Evolutionary conservation across 441 rosid species (phyloP).

Genomic region (Corymbia citriodora): DNA sequence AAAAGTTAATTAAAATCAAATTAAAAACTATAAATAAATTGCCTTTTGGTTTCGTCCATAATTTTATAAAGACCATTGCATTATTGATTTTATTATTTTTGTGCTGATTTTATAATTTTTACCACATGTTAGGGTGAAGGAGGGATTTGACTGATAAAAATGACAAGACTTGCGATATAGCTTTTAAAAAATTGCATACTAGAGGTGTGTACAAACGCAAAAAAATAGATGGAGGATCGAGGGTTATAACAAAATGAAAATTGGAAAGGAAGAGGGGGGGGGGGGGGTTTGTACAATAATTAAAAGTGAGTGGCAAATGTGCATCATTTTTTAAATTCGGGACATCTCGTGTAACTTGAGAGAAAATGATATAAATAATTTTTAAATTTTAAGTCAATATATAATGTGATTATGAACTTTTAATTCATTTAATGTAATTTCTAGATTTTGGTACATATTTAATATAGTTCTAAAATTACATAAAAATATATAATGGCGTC

Average conservation of each 20-base stretch:
- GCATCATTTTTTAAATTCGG: not conserved
- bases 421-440: too few species aligned
- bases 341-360: not conserved
- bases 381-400: too few species aligned
- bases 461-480: not conserved
- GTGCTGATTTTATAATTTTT: not conserved
- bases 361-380: not conserved
- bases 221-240: not conserved
- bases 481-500: too few species aligned
- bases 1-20: not conserved
- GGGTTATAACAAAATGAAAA: not conserved
- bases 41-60: not conserved
- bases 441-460: too few species aligned
- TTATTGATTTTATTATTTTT: not conserved
- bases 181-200: not conserved
- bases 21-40: not conserved
- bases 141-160: not conserved
- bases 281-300: not conserved
- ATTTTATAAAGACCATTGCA: not conserved
- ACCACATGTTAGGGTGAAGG: not conserved
- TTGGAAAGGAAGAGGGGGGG: too few species aligned
- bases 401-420: not conserved
- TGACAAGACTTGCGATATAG: not conserved
- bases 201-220: not conserved
- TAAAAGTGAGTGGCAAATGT: not conserved